phyloP scores from a whole-genome alignment of 1,284 basidiomycete species.

The Lentinula novae-zelandiae region DNA sequence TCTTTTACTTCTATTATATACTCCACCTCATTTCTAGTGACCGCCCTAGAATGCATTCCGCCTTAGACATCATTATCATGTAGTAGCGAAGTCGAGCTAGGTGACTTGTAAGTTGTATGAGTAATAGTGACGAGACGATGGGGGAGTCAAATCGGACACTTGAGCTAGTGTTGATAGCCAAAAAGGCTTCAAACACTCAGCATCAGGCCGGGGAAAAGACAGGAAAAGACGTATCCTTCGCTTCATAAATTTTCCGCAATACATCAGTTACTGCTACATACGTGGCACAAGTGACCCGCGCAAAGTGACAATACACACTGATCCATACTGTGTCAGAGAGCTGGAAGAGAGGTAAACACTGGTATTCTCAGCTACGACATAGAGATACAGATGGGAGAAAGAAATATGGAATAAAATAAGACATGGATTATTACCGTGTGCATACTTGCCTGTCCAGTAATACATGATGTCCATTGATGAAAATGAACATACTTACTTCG shows the following conservation, averaged over 20 bases:
- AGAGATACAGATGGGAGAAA: neutral
- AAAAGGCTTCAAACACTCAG: neutral
- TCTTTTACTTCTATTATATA: neutral
- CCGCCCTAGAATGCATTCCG: too few species aligned
- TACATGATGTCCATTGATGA: slow-evolving; percentile 10
- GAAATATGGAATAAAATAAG: neutral
- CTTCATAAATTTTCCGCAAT: neutral
- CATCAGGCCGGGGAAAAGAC: neutral
- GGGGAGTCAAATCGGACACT: too few species aligned
- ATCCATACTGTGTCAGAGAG: too few species aligned
- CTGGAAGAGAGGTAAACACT: neutral
- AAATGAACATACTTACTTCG: slow-evolving; percentile 12
- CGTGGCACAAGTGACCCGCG: too few species aligned
- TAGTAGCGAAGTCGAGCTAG: too few species aligned
- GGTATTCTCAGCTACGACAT: neutral
- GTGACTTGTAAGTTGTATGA: too few species aligned
- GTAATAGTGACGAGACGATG: too few species aligned
- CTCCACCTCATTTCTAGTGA: too few species aligned
- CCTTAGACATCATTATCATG: too few species aligned
- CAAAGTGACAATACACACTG: too few species aligned
- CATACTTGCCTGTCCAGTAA: slow-evolving; percentile 12
- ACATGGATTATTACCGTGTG: slow-evolving; percentile 12
- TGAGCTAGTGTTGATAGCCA: too few species aligned
- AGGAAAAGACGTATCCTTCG: neutral
- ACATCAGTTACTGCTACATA: neutral